Percentiles rank a stretch among this genome's conserved stretches.
Evolutionary conservation across 805 yeast genomes (phyloP).

Genomic region (Isabelozyma gotoi): DNA sequence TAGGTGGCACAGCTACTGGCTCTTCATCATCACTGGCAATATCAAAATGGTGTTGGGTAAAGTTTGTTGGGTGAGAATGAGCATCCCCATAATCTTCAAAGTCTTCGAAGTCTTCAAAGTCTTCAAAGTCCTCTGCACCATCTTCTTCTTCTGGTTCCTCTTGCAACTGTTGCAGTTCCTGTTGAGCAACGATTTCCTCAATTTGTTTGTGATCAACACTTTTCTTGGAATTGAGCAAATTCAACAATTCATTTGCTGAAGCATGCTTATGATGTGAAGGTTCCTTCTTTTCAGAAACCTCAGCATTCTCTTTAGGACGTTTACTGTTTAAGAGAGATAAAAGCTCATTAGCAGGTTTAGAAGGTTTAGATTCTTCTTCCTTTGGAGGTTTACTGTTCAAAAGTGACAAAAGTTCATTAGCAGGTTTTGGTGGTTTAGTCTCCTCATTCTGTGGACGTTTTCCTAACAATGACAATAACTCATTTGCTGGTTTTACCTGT

Average conservation of each 20-base stretch:
- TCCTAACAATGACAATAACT: conserved; percentile 14
- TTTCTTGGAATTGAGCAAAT: conserved; percentile 10
- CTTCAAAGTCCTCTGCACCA: conserved; percentile 16
- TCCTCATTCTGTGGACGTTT: conserved; percentile 4
- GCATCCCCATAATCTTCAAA: conserved; percentile 34
- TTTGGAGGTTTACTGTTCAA: conserved; percentile 5
- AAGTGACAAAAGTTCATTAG: conserved; percentile 14
- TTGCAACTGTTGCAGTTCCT: not conserved
- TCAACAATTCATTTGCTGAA: conserved; percentile 13
- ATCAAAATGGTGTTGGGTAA: conserved; percentile 23
- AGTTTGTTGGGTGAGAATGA: conserved; percentile 15
- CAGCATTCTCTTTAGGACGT: too few species aligned
- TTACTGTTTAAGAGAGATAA: conserved; percentile 8
- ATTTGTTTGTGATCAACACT: not conserved
- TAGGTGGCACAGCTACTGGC: not conserved
- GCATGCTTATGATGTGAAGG: not conserved
- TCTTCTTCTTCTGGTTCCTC: conserved; percentile 5
- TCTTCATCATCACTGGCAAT: conserved; percentile 37
- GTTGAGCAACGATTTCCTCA: not conserved
- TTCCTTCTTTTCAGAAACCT: not conserved
- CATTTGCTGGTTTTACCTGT: conserved; percentile 10
- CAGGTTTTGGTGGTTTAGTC: not conserved
- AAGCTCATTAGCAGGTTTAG: conserved; percentile 14
- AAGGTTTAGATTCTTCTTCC: not conserved
- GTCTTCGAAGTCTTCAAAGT: conserved; percentile 31